These are phyloP conservation scores for Megacollybia marginata DNA, from an alignment of 768 basidiomycete genomes.

Conservation along the genomic window DNA sequence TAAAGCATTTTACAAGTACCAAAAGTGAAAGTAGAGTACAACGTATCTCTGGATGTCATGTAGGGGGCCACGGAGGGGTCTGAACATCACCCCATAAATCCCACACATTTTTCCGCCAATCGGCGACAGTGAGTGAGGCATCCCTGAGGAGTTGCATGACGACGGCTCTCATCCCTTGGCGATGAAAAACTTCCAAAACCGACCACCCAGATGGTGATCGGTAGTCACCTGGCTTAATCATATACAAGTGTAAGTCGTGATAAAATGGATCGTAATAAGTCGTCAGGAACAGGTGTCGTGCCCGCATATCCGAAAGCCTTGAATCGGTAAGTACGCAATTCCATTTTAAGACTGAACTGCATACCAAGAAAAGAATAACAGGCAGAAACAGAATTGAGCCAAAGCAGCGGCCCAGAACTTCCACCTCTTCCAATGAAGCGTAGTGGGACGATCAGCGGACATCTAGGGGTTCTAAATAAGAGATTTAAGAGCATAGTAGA, in stretches of 20 bases:
- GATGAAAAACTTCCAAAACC: constrained; percentile 28
- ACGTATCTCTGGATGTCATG: too few relatives aligned
- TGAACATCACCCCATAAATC: constrained; percentile 31
- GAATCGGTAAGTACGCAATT: background rate
- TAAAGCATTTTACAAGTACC: too few relatives aligned
- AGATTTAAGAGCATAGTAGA: constrained; percentile 2
- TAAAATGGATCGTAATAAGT: constrained; percentile 77
- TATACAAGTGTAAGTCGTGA: constrained; percentile 58
- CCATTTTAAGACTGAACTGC: background rate
- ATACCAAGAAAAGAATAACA: background rate
- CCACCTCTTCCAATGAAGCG: too few relatives aligned
- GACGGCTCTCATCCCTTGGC: constrained; percentile 33
- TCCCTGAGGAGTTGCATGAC: constrained; percentile 29
- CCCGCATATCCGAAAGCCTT: constrained; percentile 40
- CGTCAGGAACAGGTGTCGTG: constrained; percentile 56
- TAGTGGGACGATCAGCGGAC: too few relatives aligned
- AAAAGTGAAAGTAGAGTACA: constrained; percentile 11
- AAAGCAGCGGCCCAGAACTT: too few relatives aligned
- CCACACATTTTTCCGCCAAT: constrained; percentile 35
- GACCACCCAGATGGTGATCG: constrained; percentile 27
- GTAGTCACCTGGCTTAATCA: constrained; percentile 31
- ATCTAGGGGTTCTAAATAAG: constrained; percentile 2
- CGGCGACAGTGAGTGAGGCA: constrained; percentile 22
- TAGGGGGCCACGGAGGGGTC: constrained; percentile 30
- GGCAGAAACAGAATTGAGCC: background rate